Base-by-base conservation (phyloP, 306 rosid species). In the Pueraria montana region DNA sequence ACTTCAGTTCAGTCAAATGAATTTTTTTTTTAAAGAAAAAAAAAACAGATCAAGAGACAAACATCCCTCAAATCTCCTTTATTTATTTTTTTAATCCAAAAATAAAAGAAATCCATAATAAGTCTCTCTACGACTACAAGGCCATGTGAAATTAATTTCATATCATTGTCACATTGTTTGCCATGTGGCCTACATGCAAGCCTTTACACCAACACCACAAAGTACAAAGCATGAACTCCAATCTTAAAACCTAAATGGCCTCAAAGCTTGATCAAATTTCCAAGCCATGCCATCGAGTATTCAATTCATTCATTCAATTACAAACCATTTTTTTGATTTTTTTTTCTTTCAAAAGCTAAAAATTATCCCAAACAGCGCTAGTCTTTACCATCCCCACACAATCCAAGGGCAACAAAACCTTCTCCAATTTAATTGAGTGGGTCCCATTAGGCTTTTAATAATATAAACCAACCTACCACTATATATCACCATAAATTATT, bases 121-220 rank as follows among this genome's bases (percentile, higher is more conserved):
- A 8, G 24, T 34, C 48, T 12, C 10, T 21, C 24, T 36, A n/a
- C 43, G n/a, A 10, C 38, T 11, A 36, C 70, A 26, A 21, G 43
- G 9, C 76, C 84, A 84, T 73, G 77, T 79, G 67, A 80, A 72
- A 3, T 66, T 10, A 32, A 73, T 74, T 48, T 17, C 30, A 36
- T 10, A 80, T 64, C 67, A 75, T 36, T 74, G 79, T 75, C 74
- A 17, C 23, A 18, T 67, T 75, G 69, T 42, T 52, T 16, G 50
- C 34, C 80, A 76, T 30, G 62, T 81, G 83, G 27, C 88, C 36
- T 20, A 64, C 86, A 85, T 81, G 88, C 85, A 85, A 76, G 17
- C 49, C 38, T 81, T 20, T 14, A 77, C 61, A 81, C 10, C 40
- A 66, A 67, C 36, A 72, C 30, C 6, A 17, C 27, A 46, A 55